Percentiles rank a stretch among this genome's conserved stretches.
Evolutionary conservation across 164 flowering plant species (phyloP).

Genomic region (Tetracentron sinense): DNA sequence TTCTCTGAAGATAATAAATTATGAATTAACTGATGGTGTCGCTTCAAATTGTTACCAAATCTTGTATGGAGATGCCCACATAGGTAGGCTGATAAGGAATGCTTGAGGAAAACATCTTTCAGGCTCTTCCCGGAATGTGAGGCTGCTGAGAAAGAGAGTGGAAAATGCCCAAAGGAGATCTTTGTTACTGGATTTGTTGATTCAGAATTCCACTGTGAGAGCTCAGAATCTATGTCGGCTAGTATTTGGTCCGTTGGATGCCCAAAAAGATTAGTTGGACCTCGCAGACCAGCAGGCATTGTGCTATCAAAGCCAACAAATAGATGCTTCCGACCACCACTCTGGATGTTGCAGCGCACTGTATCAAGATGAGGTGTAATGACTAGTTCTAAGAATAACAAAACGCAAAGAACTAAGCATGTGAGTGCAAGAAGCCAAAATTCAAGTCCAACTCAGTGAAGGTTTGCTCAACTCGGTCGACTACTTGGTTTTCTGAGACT

Average conservation of each 20-base stretch:
- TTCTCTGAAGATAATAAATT: conserved; percentile 20
- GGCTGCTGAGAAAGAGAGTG: conserved; percentile 79
- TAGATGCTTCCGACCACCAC: conserved; percentile 53
- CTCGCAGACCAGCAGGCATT: conserved; percentile 67
- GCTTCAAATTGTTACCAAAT: conserved; percentile 82
- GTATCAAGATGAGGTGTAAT: conserved; percentile 6
- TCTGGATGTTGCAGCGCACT: conserved; percentile 41
- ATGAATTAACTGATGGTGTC: conserved; percentile 47
- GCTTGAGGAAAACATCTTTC: conserved; percentile 66
- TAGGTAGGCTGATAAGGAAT: conserved; percentile 78
- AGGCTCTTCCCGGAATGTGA: conserved; percentile 62
- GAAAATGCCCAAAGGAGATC: conserved; percentile 89
- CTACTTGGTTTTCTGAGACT: neutral
- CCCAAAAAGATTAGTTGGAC: conserved; percentile 94
- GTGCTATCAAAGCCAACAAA: conserved; percentile 92
- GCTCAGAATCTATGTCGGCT: conserved; percentile 55
- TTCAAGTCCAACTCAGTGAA: neutral
- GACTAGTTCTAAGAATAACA: neutral
- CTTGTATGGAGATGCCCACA: conserved; percentile 90
- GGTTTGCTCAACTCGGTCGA: neutral
- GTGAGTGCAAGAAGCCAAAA: neutral
- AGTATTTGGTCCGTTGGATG: conserved; percentile 84
- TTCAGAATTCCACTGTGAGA: conserved; percentile 72
- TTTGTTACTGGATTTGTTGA: conserved; percentile 52
- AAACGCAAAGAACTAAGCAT: neutral